Evolutionary conservation across 768 basidiomycete genomes (phyloP).

Genomic region (Galerina marginata): DNA sequence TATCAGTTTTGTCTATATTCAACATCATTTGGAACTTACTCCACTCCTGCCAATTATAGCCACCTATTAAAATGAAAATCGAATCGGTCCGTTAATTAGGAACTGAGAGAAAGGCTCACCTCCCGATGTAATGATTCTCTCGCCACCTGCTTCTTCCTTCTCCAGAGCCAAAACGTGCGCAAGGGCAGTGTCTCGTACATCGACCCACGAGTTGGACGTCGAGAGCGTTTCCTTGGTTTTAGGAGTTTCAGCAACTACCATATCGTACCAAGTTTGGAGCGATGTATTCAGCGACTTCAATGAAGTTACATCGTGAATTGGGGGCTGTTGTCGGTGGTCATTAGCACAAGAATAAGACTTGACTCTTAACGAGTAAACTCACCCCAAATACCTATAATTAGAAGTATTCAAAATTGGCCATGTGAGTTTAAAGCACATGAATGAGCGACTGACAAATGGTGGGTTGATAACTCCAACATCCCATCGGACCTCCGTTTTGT

Average conservation of each 20-base stretch:
- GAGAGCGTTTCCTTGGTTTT: conserved; percentile 24
- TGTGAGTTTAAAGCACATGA: neutral
- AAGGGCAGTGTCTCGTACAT: conserved; percentile 61
- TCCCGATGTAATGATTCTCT: conserved; percentile 56
- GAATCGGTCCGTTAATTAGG: neutral
- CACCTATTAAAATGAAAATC: conserved; percentile 11
- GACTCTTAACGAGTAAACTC: neutral
- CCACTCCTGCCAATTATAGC: conserved; percentile 43
- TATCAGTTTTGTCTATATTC: neutral
- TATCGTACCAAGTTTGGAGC: conserved; percentile 30
- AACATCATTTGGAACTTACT: conserved; percentile 26
- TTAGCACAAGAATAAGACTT: neutral
- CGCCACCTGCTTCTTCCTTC: conserved; percentile 53
- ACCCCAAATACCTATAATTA: conserved; percentile 7
- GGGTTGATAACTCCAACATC: conserved; percentile 61
- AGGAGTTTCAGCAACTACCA: conserved; percentile 24
- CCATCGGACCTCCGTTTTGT: conserved; percentile 50
- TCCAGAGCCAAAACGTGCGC: conserved; percentile 60
- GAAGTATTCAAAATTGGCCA: neutral
- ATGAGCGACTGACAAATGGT: conserved; percentile 45
- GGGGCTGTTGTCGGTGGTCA: conserved; percentile 34
- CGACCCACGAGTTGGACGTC: conserved; percentile 40
- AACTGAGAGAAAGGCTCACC: conserved; percentile 25
- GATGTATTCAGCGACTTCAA: conserved; percentile 46
- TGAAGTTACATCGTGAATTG: conserved; percentile 43